Evolutionary conservation across 2,329 filamentous ascomycete genomes (phyloP).

Genomic region (Trichophyton schoenleinii): DNA sequence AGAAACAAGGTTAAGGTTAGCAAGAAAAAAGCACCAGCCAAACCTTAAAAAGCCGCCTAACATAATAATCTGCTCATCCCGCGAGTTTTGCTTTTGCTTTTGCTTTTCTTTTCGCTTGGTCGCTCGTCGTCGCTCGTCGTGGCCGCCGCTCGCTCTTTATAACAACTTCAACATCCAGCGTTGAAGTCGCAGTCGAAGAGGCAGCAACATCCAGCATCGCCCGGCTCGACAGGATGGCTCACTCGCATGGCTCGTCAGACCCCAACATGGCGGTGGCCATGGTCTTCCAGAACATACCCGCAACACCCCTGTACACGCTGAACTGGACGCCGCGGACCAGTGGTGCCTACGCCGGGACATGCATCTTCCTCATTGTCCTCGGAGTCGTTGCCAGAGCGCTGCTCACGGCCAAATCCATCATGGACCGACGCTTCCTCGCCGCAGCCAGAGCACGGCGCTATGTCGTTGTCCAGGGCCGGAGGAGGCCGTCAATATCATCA

Average conservation of each 20-base stretch:
- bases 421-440: constrained; percentile 56
- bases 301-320: constrained; percentile 53
- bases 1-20: neutral
- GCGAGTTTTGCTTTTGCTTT: neutral
- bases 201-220: neutral
- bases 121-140: neutral
- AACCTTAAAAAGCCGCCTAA: too few relatives aligned
- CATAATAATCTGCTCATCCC: neutral
- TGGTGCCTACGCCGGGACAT: constrained; percentile 73
- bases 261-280: constrained; percentile 21
- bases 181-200: neutral
- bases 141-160: too few relatives aligned
- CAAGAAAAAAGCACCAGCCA: too few relatives aligned
- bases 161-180: neutral
- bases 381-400: constrained; percentile 57
- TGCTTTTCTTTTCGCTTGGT: neutral
- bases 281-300: constrained; percentile 39
- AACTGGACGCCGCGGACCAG: constrained; percentile 60
- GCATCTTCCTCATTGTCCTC: constrained; percentile 77
- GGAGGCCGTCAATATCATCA: constrained; percentile 20
- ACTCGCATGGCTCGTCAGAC: constrained; percentile 1
- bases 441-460: constrained; percentile 62
- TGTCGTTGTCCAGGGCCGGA: constrained; percentile 56
- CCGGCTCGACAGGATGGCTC: neutral
- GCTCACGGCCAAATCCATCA: constrained; percentile 52